Evolutionary conservation across 371 early-diverging fungal species (phyloP).

Genomic region (Circinella minor): DNA sequence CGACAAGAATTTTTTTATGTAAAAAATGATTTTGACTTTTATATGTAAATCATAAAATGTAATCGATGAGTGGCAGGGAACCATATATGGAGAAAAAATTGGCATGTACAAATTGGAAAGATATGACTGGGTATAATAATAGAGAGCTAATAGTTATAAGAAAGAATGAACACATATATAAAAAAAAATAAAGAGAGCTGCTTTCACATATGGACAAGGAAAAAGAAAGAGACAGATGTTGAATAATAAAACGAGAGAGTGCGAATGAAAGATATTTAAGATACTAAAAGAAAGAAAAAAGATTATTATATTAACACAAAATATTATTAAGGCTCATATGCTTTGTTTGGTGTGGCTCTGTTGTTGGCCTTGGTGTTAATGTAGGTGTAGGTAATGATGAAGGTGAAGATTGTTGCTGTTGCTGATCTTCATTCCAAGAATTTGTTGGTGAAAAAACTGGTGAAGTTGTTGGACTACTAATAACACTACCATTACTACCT

Average conservation of each 20-base stretch:
- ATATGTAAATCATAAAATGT: too few species aligned
- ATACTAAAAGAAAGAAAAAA: background rate
- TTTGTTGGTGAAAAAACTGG: conserved; percentile 8
- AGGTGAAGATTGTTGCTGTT: conserved; percentile 2
- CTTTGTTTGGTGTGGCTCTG: conserved; percentile 12
- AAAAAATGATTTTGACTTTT: too few species aligned
- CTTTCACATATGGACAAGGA: background rate
- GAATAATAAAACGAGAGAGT: background rate
- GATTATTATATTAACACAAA: conserved; percentile 11
- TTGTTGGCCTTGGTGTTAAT: conserved; percentile 14
- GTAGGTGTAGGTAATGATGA: conserved; percentile 19
- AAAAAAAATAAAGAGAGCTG: background rate
- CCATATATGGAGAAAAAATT: background rate
- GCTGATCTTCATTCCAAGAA: conserved; percentile 9
- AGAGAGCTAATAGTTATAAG: too few species aligned
- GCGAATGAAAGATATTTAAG: background rate
- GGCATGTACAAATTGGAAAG: conserved; percentile 1
- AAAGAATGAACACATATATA: background rate
- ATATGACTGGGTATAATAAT: background rate
- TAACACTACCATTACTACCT: background rate
- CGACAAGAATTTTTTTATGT: too few species aligned
- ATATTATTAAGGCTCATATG: conserved; percentile 28
- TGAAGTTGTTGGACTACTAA: conserved; percentile 5
- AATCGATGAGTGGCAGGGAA: too few species aligned
- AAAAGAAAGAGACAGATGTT: background rate